Conservation (phyloP, 2,329 filamentous ascomycete species). For the Aspergillus tubingensis region DNA sequence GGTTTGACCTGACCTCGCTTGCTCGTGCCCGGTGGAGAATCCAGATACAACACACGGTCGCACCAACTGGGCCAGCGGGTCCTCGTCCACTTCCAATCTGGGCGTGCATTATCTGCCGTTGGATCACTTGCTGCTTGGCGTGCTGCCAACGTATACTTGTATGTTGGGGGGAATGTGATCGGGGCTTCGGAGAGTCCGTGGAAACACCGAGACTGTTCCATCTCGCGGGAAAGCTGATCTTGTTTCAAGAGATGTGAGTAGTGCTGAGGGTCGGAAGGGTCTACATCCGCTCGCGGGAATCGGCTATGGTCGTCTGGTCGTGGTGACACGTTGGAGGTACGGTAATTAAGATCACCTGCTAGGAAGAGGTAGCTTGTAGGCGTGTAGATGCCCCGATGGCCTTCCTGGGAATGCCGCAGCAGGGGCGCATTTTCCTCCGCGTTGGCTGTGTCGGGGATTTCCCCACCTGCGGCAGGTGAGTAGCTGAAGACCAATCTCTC, state of each 20-base stretch:
- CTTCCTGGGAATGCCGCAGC: slow-evolving; percentile 29
- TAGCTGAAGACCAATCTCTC: slow-evolving; percentile 71
- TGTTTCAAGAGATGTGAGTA: slow-evolving; percentile 67
- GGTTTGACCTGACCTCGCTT: slow-evolving; percentile 50
- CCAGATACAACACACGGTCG: slow-evolving; percentile 81
- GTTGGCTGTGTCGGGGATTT: slow-evolving; percentile 39
- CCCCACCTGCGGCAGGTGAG: slow-evolving; percentile 24
- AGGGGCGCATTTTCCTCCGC: slow-evolving; percentile 35
- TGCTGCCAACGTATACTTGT: slow-evolving; percentile 71
- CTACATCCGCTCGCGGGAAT: slow-evolving; percentile 64
- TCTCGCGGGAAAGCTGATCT: slow-evolving; percentile 80
- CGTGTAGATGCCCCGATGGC: slow-evolving; percentile 63
- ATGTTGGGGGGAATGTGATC: slow-evolving; percentile 84
- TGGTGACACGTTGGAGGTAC: slow-evolving; percentile 71
- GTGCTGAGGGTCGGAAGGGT: slow-evolving; percentile 57
- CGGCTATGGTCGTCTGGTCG: slow-evolving; percentile 55
- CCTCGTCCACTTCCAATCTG: slow-evolving; percentile 71
- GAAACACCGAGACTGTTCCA: slow-evolving; percentile 66
- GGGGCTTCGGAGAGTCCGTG: slow-evolving; percentile 76
- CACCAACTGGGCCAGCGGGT: slow-evolving; percentile 93
- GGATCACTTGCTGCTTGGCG: slow-evolving; percentile 37
- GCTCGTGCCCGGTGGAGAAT: slow-evolving; percentile 57
- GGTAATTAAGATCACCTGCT: slow-evolving; percentile 92
- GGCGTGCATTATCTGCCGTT: slow-evolving; percentile 31
- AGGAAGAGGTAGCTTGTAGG: slow-evolving; percentile 78